Base-by-base conservation (phyloP, 371 early-diverging fungal species). In the Circinella umbellata region DNA sequence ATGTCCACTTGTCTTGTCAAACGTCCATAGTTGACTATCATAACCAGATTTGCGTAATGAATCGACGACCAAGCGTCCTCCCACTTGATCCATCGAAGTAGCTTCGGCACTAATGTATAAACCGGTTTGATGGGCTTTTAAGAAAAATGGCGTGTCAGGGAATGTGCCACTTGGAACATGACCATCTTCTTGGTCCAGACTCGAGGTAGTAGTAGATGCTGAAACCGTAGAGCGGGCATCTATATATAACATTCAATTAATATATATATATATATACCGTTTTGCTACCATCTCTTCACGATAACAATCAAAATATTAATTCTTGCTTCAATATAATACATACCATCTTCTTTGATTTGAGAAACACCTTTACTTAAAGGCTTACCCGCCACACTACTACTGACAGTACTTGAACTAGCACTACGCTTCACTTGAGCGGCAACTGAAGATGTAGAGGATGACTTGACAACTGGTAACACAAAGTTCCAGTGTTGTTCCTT, bases 21-120 rank as follows among this genome's bases (percentile, higher is more conserved):
- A 86, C 10, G 75, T 78, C 88, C 88, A 88, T 20, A 88, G 76
- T 69, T 88, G 88, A 63, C 79, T 76, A 17, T 81, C 80, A 61
- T 79, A 80, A 17, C 63, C 74, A 15, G 65, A 74, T 48, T 76
- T 78, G 36, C 77, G 80, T 17, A 81, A 66, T 9, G 65, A 5
- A 42, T 81, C 80, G 14, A 81, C 67, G 14, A 76, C 71, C 34
- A 83, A 66, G 20, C 76, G 75, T 15, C 67, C 75, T 39, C 78
- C 80, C 20, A 71, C 37, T 17, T 74, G 54, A 14, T 69, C 54
- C 35, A 73, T 51, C 14, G 72, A 68, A 11, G 68, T 38, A 17
- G 60, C 60, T 64, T 83, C 84, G 34, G 72, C 42, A 67, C 81
- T 76, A 59, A 83, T 72, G 55, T 68, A 78, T 14, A 76, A 65